Base-by-base conservation (phyloP, 2,329 filamentous ascomycete genomes). In the Sporothrix pseudoabietina region DNA sequence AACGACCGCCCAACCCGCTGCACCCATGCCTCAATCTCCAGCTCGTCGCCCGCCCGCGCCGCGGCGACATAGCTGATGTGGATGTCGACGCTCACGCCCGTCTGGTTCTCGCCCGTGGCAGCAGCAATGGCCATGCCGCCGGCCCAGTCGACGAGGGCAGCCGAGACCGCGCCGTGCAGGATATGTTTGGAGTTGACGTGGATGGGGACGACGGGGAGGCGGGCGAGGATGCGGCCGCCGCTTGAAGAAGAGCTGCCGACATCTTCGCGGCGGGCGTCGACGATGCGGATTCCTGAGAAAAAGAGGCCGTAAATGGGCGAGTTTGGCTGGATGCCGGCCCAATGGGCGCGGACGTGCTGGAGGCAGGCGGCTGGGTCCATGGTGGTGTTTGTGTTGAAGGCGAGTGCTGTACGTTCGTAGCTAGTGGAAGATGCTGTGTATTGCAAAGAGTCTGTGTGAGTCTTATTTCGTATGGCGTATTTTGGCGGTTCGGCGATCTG, bases 41-140 rank as follows among this genome's bases (percentile, higher is more conserved):
- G 83, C 76, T 84, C 85, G 74, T 94, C 91, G 16, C 90, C 91
- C 35, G 86, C 84, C 65, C 83, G 84, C 1, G 91, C 91, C 3
- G 87, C 87, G 52, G 87, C 86, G 72, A 91, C 83, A 77, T 93
- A 94, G 69, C 87, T 89, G 75, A 93, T 86, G 81, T 94, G 91
- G 79, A 94, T 93, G 80, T 94, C 92, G 49, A 90, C 86, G 76
- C 89, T 91, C 47, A 92, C 91, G 65, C 92, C 91, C 3, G 90
- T 91, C 77, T 85, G 87, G 41, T 86, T 84, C 35, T 85, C 81
- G 73, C 90, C 80, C 76, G 92, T 91, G 0, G 88, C 86, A 0
- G 88, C 87, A 4, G 90, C 88, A 77, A 94, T 91, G 30, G 91
- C 90, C 81, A 94, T 85, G 44, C 91, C 91, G 55, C 91, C 92